Percentiles rank a stretch among this genome's conserved stretches.
Evolutionary conservation across 1,139 yeast genomes (phyloP).

Genomic region (Debaryomyces psychrophilus): DNA sequence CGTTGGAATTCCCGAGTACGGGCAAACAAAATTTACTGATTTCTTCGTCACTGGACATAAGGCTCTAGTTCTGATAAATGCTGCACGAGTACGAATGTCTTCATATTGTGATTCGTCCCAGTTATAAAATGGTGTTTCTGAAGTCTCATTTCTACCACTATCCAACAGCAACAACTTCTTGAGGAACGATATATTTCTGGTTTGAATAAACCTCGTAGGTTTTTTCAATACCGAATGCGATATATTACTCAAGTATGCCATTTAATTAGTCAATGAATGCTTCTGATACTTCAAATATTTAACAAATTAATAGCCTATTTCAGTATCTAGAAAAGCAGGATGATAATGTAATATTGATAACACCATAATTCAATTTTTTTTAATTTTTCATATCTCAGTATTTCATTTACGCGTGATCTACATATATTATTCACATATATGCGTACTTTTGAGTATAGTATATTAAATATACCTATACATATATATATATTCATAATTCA

Average conservation of each 20-base stretch:
- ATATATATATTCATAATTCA: slow-evolving; percentile 4
- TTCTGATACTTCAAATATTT: neutral
- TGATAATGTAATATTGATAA: neutral
- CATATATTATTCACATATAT: neutral
- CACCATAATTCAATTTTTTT: neutral
- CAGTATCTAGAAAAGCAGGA: neutral
- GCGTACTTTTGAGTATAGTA: slow-evolving; percentile 3
- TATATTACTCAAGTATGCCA: slow-evolving; percentile 9
- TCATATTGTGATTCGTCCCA: slow-evolving; percentile 95
- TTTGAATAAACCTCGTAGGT: slow-evolving; percentile 11
- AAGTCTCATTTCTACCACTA: slow-evolving; percentile 26
- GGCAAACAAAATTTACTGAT: slow-evolving; percentile 85
- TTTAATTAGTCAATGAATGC: neutral
- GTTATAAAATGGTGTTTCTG: slow-evolving; percentile 21
- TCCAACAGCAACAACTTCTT: slow-evolving; percentile 45
- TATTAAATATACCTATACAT: neutral
- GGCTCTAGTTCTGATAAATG: slow-evolving; percentile 83
- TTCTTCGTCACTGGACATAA: slow-evolving; percentile 87
- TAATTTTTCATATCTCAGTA: slow-evolving; percentile 1
- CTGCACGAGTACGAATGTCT: slow-evolving; percentile 89
- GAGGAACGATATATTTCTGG: slow-evolving; percentile 38
- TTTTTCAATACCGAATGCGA: slow-evolving; percentile 6
- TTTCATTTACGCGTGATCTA: neutral
- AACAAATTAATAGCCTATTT: neutral
- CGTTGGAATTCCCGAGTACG: slow-evolving; percentile 93